Conservation (phyloP, 345 rosid species). For the Bruguiera sexangula region DNA sequence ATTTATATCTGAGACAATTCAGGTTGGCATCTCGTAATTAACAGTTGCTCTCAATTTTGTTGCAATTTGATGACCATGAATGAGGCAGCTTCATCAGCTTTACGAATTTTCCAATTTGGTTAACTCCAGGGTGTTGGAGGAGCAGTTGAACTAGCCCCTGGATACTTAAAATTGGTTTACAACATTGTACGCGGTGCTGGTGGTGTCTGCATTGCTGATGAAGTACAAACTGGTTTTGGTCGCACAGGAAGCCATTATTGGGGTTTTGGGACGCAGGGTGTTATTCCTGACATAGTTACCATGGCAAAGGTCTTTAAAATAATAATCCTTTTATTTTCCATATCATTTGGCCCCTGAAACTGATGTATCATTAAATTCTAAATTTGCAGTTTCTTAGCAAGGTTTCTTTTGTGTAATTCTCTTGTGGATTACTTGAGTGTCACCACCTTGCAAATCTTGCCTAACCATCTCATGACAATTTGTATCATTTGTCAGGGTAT, state of each 20-base stretch:
- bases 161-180: slow-evolving; percentile 75
- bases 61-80: neutral
- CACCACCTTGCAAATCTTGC: neutral
- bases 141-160: slow-evolving; percentile 92
- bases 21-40: slow-evolving; percentile 38
- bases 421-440: neutral
- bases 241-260: slow-evolving; percentile 92
- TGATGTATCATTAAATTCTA: neutral
- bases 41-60: neutral
- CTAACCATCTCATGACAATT: slow-evolving; percentile 2
- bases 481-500: slow-evolving; percentile 54
- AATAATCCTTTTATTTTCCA: neutral
- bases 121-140: slow-evolving; percentile 80
- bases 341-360: neutral
- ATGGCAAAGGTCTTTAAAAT: slow-evolving; percentile 80
- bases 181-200: slow-evolving; percentile 81
- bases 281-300: slow-evolving; percentile 89
- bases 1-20: slow-evolving; percentile 88
- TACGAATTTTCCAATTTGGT: neutral
- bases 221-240: slow-evolving; percentile 96
- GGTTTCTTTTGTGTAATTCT: neutral
- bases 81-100: slow-evolving; percentile 5
- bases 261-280: slow-evolving; percentile 93
- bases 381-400: neutral
- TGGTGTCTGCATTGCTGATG: slow-evolving; percentile 92